A percentile compares a stretch with the other conserved stretches of the same genome.
Conservation (phyloP, 306 rosid genomes). For the Myrica gale region DNA sequence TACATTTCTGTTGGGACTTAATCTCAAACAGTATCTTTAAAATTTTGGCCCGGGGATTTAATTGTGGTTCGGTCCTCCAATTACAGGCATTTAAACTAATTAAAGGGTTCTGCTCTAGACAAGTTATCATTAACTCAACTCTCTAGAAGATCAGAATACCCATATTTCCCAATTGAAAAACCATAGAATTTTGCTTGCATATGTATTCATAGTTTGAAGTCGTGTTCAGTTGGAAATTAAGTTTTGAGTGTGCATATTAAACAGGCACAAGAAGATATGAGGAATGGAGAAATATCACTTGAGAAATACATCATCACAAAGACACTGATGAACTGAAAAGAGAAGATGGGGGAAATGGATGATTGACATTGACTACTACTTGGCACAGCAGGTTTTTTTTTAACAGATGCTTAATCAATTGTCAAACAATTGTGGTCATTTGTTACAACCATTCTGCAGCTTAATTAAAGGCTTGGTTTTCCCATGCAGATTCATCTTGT, state of each 20-base stretch:
- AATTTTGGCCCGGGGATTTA: neutral
- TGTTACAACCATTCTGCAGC: slow-evolving; percentile 16
- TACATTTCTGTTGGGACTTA: neutral
- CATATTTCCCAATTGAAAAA: too few relatives aligned
- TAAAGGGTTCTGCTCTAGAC: neutral
- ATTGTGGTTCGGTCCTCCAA: neutral
- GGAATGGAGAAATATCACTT: slow-evolving; percentile 70
- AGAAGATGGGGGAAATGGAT: slow-evolving; percentile 92
- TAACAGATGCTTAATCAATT: slow-evolving; percentile 10
- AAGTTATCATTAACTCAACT: slow-evolving; percentile 1
- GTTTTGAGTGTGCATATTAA: slow-evolving; percentile 21
- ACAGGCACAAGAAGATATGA: slow-evolving; percentile 95
- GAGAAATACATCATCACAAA: slow-evolving; percentile 92
- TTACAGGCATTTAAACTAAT: neutral
- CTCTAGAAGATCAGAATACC: too few relatives aligned
- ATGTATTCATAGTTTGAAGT: slow-evolving; percentile 12
- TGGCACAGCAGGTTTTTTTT: slow-evolving; percentile 83
- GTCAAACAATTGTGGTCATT: slow-evolving; percentile 1
- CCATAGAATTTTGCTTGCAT: neutral
- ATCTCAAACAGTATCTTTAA: neutral
- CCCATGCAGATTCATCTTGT: slow-evolving; percentile 83
- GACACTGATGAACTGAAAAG: slow-evolving; percentile 92
- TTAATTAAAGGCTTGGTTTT: slow-evolving; percentile 28
- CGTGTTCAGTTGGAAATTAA: slow-evolving; percentile 16
- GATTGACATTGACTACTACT: slow-evolving; percentile 89